phyloP scores from a whole-genome alignment of 352 stramenopile genomes.

The Pythium phragmitis region DNA sequence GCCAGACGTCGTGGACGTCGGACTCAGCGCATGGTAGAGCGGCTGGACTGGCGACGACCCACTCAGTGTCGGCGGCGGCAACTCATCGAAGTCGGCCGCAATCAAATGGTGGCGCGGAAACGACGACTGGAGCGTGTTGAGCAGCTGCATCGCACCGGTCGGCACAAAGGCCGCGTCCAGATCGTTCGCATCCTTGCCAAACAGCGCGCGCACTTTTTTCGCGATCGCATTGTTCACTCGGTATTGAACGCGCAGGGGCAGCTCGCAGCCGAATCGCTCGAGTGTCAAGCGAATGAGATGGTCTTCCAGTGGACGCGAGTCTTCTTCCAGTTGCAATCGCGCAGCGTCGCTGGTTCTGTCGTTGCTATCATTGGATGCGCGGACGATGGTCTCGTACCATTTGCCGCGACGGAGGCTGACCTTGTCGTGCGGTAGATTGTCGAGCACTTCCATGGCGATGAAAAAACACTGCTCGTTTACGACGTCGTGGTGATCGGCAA shows the following conservation, averaged over 20 bases:
- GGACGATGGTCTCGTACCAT: constrained; percentile 75
- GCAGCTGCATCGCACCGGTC: constrained; percentile 83
- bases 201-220: constrained; percentile 44
- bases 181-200: constrained; percentile 48
- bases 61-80: constrained; percentile 70
- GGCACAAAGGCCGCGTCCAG: constrained; percentile 84
- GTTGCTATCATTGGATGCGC: constrained; percentile 21
- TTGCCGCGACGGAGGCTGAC: constrained; percentile 70
- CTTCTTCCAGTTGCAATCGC: constrained; percentile 40
- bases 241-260: constrained; percentile 66
- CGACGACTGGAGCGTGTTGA: constrained; percentile 72
- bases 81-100: constrained; percentile 86
- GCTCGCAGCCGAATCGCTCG: constrained; percentile 66
- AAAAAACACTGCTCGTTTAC: constrained; percentile 73
- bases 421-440: constrained; percentile 93
- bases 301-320: constrained; percentile 52
- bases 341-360: neutral
- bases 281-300: constrained; percentile 75
- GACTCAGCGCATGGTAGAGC: constrained; percentile 60
- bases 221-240: constrained; percentile 55
- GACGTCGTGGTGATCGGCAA: constrained; percentile 51
- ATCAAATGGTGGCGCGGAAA: constrained; percentile 89
- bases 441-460: constrained; percentile 86
- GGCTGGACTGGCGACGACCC: constrained; percentile 45
- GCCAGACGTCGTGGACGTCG: constrained; percentile 63